Evolutionary conservation across 179 eudicot species (phyloP).

Genomic region (Amaranthus tricolor): DNA sequence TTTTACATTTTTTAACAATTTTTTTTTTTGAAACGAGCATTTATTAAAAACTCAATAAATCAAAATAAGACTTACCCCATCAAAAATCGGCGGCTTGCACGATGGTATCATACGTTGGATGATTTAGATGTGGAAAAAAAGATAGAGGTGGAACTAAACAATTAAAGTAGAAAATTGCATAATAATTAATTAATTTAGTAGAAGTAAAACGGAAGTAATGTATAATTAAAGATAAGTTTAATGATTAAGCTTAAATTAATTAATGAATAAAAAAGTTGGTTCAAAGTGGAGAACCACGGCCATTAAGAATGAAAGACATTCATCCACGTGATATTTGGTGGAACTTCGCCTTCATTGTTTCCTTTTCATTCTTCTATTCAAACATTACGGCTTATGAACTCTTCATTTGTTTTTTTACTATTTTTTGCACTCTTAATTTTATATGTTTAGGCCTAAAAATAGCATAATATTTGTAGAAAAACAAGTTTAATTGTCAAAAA

Average conservation of each 20-base stretch:
- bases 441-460: too few relatives aligned
- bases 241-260: constrained; percentile 12
- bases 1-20: too few relatives aligned
- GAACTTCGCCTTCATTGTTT: constrained; percentile 13
- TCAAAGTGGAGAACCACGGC: neutral
- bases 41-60: too few relatives aligned
- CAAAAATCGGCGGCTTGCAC: neutral
- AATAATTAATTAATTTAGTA: neutral
- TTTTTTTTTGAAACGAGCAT: too few relatives aligned
- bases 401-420: too few relatives aligned
- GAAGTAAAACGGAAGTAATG: constrained; percentile 9
- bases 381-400: constrained; percentile 5
- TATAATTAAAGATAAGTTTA: constrained; percentile 10
- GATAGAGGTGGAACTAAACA: neutral
- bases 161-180: neutral
- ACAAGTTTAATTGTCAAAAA: too few relatives aligned
- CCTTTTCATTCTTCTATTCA: neutral
- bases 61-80: neutral
- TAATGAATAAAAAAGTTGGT: constrained; percentile 2
- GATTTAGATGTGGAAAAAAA: neutral
- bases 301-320: constrained; percentile 13
- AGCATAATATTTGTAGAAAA: too few relatives aligned
- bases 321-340: constrained; percentile 16
- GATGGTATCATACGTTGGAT: neutral
- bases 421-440: too few relatives aligned